Evolutionary conservation across 2,329 filamentous ascomycete genomes (phyloP).

Genomic region (Elsinoe ampelina): DNA sequence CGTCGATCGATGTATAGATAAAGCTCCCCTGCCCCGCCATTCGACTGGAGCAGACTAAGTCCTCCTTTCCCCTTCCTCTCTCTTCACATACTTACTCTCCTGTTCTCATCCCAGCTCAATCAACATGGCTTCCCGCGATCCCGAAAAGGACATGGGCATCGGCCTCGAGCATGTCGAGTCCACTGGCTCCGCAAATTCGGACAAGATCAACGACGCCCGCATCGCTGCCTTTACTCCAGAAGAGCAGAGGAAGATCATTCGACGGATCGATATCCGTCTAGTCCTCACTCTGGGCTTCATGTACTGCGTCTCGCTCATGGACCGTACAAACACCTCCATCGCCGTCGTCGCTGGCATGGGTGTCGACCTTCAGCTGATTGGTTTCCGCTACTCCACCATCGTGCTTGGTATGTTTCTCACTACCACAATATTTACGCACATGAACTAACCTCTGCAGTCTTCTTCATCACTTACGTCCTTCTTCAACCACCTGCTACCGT

Average conservation of each 20-base stretch:
- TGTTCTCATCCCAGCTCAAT: not conserved
- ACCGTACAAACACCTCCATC: slow-evolving; percentile 65
- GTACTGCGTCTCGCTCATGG: slow-evolving; percentile 70
- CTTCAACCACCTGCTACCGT: slow-evolving; percentile 63
- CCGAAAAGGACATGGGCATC: slow-evolving; percentile 5
- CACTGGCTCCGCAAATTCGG: not conserved
- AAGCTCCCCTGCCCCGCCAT: not conserved
- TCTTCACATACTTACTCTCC: not conserved
- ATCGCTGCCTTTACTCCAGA: slow-evolving; percentile 39
- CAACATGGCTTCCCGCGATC: slow-evolving; percentile 1
- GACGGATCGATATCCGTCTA: slow-evolving; percentile 51
- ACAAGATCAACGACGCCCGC: slow-evolving; percentile 21
- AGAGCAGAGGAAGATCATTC: slow-evolving; percentile 58
- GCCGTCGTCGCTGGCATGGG: slow-evolving; percentile 60
- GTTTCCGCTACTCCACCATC: slow-evolving; percentile 45
- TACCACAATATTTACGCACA: not conserved
- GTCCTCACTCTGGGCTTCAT: slow-evolving; percentile 41
- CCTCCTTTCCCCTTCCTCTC: not conserved
- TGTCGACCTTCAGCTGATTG: slow-evolving; percentile 26
- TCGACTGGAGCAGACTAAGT: not conserved
- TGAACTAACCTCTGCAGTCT: slow-evolving; percentile 43
- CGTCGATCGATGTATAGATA: not conserved
- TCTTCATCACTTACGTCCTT: slow-evolving; percentile 62
- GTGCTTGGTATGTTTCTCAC: slow-evolving; percentile 22
- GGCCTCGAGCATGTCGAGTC: slow-evolving; percentile 10